Percentiles rank a stretch among this genome's conserved stretches.
These are phyloP conservation scores for Colletotrichum falcatum DNA, from an alignment of 2,329 filamentous ascomycete species.

Conservation along the genomic window DNA sequence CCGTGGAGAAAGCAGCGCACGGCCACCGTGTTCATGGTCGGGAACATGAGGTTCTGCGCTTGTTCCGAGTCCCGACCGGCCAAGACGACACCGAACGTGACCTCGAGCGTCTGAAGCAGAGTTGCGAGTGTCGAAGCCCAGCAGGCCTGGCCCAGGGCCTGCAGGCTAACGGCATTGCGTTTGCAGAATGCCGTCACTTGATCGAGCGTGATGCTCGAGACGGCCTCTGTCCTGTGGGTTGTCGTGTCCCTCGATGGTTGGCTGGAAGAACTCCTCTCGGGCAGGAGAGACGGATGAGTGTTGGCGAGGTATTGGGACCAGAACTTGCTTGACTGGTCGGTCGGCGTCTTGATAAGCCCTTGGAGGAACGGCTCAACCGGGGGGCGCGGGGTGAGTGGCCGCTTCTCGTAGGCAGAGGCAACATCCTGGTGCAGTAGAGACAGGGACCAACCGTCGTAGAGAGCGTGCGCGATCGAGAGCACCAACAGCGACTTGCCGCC, in stretches of 20 bases:
- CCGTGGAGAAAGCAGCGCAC: conserved; percentile 81
- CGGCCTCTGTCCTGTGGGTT: conserved; percentile 53
- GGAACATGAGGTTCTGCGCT: conserved; percentile 78
- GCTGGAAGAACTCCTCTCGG: conserved; percentile 46
- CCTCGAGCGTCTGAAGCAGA: conserved; percentile 73
- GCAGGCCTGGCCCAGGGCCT: conserved; percentile 80
- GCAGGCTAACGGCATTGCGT: conserved; percentile 75
- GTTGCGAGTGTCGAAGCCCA: conserved; percentile 80
- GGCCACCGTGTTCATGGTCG: conserved; percentile 91
- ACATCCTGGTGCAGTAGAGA: conserved; percentile 79
- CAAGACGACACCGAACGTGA: conserved; percentile 85
- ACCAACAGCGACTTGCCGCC: conserved; percentile 58
- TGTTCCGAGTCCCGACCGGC: conserved; percentile 84
- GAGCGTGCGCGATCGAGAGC: conserved; percentile 84
- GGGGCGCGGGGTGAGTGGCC: conserved; percentile 55
- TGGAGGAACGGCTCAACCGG: conserved; percentile 67
- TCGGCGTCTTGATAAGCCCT: conserved; percentile 60
- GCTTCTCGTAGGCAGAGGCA: conserved; percentile 68
- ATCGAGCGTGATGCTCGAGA: conserved; percentile 47
- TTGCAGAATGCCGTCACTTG: conserved; percentile 70
- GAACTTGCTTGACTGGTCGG: conserved; percentile 60
- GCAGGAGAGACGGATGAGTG: conserved; percentile 52
- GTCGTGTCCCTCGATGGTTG: conserved; percentile 47
- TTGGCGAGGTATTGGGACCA: conserved; percentile 78
- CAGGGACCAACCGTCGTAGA: conserved; percentile 92